Conservation (phyloP, 495 filamentous ascomycete species). For the Cladorrhinum samala region DNA sequence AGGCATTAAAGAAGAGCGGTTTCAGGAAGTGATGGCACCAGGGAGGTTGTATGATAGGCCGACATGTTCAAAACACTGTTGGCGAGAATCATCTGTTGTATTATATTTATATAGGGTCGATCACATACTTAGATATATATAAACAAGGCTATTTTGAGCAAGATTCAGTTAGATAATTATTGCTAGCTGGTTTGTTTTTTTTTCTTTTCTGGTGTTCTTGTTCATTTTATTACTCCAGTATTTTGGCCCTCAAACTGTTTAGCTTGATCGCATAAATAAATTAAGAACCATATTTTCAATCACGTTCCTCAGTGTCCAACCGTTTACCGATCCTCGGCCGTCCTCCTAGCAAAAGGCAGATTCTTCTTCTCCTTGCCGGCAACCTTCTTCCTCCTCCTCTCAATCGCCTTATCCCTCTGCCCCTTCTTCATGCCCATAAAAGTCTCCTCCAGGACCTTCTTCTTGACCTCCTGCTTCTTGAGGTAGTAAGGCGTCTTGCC, state of each 20-base stretch:
- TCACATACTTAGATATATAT: too few relatives aligned
- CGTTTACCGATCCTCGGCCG: constrained; percentile 19
- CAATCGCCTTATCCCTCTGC: constrained; percentile 72
- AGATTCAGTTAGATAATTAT: too few relatives aligned
- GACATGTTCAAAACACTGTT: neutral
- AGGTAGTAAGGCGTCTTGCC: constrained; percentile 92
- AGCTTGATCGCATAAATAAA: too few relatives aligned
- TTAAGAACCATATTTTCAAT: neutral
- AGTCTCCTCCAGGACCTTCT: constrained; percentile 67
- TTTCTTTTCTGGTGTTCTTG: too few relatives aligned
- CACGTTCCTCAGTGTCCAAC: too few relatives aligned
- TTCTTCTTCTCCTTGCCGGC: constrained; percentile 72
- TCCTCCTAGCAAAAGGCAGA: constrained; percentile 63
- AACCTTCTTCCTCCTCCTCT: constrained; percentile 78
- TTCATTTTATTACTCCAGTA: too few relatives aligned
- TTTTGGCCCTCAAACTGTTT: too few relatives aligned
- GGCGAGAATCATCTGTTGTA: neutral
- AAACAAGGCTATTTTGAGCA: too few relatives aligned
- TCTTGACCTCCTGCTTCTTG: constrained; percentile 87
- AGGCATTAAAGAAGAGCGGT: constrained; percentile 51
- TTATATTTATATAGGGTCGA: neutral
- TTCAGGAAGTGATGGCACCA: constrained; percentile 2
- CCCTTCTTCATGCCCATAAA: constrained; percentile 73
- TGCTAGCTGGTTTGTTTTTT: too few relatives aligned
- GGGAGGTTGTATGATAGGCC: constrained; percentile 7